Evolutionary conservation across 495 filamentous ascomycete species (phyloP), one percentile per base, ranked within the genome.

Genomic region (Gamarada debralockiae): DNA sequence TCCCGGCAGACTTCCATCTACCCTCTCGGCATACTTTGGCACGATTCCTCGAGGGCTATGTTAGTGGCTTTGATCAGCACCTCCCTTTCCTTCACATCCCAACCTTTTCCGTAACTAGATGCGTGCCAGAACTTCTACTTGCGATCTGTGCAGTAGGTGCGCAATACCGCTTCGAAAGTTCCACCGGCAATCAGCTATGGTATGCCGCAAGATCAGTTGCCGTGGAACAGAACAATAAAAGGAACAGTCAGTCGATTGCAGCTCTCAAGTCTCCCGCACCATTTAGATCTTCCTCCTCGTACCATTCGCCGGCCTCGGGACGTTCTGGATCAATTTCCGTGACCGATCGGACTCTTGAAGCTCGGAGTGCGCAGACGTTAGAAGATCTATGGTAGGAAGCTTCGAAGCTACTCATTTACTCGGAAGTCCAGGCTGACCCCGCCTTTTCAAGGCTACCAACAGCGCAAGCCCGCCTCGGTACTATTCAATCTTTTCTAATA

Each of bases 121-220:
- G 90, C 38, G 87, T 86, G 44, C 90, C 90, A 42, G 96, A 89
- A 63, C 72, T 97, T 54, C 84, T 96, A 47, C 76, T 97, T 17
- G 92, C 90, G 7, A 97, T 97, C 83, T 89, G 91, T 46, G 89
- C 92, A 46, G 92, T 96, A 57, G 92, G 92, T 41, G 90, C 92
- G 23, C 70, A 95, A 20, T 96, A 95, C 68, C 92, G 96, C 69
- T 82, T 84, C 59, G 92, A 96, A 40, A 77, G 81, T 27, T 67
- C 75, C 21, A 73, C n/a, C n/a, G n/a, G n/a, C n/a, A n/a, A n/a
- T n/a, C 82, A 95, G 24, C 72, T 97, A 12, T 96, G 95, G 65
- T 87, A 93, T 61, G 81, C 87, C 61, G 87, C 92, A 25, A 93
- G 95, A 71, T 51, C 85, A 89, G 52, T 69, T 91, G 44, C 92